Percentiles rank a stretch among this genome's conserved stretches.
These are phyloP conservation scores for Cicer bijugum DNA, from an alignment of 306 rosid genomes.

Conservation along the genomic window DNA sequence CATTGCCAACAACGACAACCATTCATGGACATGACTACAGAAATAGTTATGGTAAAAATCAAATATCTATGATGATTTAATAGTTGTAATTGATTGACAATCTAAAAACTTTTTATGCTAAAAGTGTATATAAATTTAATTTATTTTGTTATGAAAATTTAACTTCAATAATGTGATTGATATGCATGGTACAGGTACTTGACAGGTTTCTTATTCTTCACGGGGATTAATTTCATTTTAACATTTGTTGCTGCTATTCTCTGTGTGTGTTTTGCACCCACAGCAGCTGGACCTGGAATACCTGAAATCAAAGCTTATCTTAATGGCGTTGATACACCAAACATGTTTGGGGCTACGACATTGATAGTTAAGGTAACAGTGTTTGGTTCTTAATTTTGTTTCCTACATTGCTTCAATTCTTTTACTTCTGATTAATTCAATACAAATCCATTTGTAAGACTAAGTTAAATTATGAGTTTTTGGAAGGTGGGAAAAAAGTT, in stretches of 20 bases:
- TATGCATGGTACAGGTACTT: conserved; percentile 46
- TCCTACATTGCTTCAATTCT: background rate
- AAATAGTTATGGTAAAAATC: no score
- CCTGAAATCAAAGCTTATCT: conserved; percentile 53
- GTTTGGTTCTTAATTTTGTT: background rate
- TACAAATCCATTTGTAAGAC: background rate
- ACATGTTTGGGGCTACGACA: conserved; percentile 47
- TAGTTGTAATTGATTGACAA: no score
- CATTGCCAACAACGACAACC: no score
- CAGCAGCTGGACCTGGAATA: conserved; percentile 52
- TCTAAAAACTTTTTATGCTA: no score
- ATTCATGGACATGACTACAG: no score
- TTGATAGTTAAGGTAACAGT: conserved; percentile 44
- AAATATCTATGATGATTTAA: no score
- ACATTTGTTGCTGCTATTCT: conserved; percentile 47
- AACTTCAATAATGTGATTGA: conserved; percentile 9
- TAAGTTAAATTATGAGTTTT: background rate
- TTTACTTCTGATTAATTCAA: background rate
- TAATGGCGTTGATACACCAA: conserved; percentile 48
- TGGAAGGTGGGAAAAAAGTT: background rate
- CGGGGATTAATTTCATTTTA: conserved; percentile 38
- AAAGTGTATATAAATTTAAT: no score
- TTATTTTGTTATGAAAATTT: background rate
- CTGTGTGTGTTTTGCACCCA: conserved; percentile 51
- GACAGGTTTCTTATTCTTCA: conserved; percentile 43